These are phyloP conservation scores for Globisporangium nodosum DNA, from an alignment of 352 stramenopile species.

Conservation along the genomic window DNA sequence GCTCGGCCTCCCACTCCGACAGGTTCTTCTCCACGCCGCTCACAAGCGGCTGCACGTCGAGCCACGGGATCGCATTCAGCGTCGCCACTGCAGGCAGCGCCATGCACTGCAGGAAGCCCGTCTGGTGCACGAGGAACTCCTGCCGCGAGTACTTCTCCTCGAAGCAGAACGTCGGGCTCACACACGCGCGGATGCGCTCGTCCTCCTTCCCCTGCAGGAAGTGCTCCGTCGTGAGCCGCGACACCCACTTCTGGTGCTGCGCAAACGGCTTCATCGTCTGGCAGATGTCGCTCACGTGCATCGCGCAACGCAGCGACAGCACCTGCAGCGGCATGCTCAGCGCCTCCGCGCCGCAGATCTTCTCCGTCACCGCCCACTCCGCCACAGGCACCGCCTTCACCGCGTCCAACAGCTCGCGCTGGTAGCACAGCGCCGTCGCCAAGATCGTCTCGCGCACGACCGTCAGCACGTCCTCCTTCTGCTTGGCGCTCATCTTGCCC, in stretches of 20 bases:
- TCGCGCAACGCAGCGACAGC: conserved; percentile 48
- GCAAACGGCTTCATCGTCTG: conserved; percentile 81
- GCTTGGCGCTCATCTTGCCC: conserved; percentile 34
- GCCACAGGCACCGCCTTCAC: conserved; percentile 29
- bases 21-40: conserved; percentile 60
- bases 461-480: conserved; percentile 48
- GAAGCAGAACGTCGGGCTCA: conserved; percentile 51
- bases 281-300: conserved; percentile 80
- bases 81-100: conserved; percentile 45
- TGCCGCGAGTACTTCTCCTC: conserved; percentile 42
- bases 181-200: conserved; percentile 22
- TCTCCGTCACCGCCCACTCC: conserved; percentile 36
- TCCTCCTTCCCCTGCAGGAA: conserved; percentile 70
- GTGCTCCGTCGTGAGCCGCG: conserved; percentile 62
- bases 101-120: conserved; percentile 55
- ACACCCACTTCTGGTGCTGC: conserved; percentile 74
- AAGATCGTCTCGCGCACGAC: conserved; percentile 65
- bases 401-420: conserved; percentile 63
- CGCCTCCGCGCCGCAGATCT: conserved; percentile 13
- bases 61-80: conserved; percentile 58
- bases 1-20: conserved; percentile 26
- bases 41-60: conserved; percentile 48
- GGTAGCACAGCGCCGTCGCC: conserved; percentile 74
- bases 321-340: conserved; percentile 47
- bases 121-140: conserved; percentile 47